A percentile compares a stretch with the other conserved stretches of the same genome.
phyloP scores from a whole-genome alignment of 2,329 filamentous ascomycete species.

The Ascochyta koolunga region DNA sequence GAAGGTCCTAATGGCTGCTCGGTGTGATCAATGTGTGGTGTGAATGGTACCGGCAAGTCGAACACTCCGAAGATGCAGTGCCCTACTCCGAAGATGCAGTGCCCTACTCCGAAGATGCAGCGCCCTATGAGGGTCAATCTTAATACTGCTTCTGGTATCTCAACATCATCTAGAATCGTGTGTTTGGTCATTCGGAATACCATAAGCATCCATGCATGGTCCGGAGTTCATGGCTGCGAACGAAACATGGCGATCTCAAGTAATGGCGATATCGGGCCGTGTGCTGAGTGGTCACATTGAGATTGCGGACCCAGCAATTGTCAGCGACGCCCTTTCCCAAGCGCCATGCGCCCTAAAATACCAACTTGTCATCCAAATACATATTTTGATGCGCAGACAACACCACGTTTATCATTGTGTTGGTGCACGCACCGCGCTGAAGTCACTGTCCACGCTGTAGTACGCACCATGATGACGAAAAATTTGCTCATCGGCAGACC shows the following conservation, averaged over 20 bases:
- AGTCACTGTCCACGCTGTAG: constrained; percentile 5
- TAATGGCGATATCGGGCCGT: constrained; percentile 16
- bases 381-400: constrained; percentile 2
- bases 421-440: not conserved
- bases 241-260: constrained; percentile 11
- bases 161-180: not conserved
- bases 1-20: not conserved
- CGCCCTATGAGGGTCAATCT: not conserved
- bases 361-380: constrained; percentile 12
- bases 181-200: constrained; percentile 24
- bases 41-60: not conserved
- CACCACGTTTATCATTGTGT: constrained; percentile 9
- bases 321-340: constrained; percentile 22
- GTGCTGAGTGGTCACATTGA: constrained; percentile 21
- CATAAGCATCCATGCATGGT: constrained; percentile 4
- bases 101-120: not conserved
- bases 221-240: constrained; percentile 20
- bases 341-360: constrained; percentile 21
- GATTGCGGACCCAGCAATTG: constrained; percentile 20
- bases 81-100: not conserved
- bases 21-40: not conserved
- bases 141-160: not conserved
- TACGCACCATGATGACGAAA: constrained; percentile 15
- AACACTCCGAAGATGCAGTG: not conserved
- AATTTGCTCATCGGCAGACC: constrained; percentile 20